These are phyloP conservation scores for Hypoxylon sp. DNA, from an alignment of 2,329 filamentous ascomycete species.

Conservation along the genomic window DNA sequence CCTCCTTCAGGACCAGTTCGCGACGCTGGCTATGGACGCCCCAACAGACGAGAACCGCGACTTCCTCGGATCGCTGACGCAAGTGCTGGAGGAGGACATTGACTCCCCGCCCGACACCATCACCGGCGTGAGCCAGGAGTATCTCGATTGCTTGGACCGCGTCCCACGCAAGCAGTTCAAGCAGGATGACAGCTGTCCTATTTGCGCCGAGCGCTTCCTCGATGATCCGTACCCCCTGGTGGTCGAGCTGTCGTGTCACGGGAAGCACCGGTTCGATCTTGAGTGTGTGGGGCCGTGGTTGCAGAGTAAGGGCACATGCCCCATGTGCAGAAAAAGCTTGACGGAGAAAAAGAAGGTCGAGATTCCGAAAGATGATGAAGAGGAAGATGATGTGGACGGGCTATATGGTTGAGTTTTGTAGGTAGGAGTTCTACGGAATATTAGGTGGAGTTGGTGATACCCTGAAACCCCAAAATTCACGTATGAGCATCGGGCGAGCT, in stretches of 20 bases:
- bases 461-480: constrained; percentile 19
- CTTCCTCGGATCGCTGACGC: constrained; percentile 67
- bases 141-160: constrained; percentile 72
- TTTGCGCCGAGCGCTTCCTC: constrained; percentile 73
- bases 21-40: constrained; percentile 64
- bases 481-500: not conserved
- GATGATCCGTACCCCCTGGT: constrained; percentile 75
- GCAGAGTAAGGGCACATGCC: constrained; percentile 74
- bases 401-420: constrained; percentile 59
- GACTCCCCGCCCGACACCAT: constrained; percentile 66
- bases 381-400: constrained; percentile 66
- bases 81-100: constrained; percentile 65
- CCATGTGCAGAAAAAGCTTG: constrained; percentile 73
- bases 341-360: constrained; percentile 64
- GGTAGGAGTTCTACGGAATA: constrained; percentile 17
- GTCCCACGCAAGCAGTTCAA: constrained; percentile 67
- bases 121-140: constrained; percentile 70
- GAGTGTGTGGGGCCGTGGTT: constrained; percentile 78
- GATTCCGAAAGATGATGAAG: constrained; percentile 64
- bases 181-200: constrained; percentile 70
- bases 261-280: constrained; percentile 72
- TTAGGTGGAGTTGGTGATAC: constrained; percentile 39
- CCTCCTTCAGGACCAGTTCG: constrained; percentile 72
- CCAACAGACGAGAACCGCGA: constrained; percentile 63
- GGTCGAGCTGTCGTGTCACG: constrained; percentile 74